Evolutionary conservation across 345 rosid genomes (phyloP).

Genomic region (Acer campestre): DNA sequence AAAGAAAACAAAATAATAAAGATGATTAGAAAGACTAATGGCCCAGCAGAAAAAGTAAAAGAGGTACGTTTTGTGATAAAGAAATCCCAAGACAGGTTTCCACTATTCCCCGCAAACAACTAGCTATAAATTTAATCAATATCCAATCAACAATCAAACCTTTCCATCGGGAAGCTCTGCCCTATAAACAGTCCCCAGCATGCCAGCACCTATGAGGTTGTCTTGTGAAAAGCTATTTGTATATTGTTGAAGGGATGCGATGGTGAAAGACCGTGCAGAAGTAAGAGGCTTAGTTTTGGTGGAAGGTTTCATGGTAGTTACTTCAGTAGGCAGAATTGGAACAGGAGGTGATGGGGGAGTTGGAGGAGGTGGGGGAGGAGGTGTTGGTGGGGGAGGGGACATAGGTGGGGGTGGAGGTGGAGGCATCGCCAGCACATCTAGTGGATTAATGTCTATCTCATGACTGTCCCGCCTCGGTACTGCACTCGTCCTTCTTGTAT

Average conservation of each 20-base stretch:
- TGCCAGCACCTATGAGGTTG: slow-evolving; percentile 83
- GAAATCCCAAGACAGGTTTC: background rate
- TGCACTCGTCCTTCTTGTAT: slow-evolving; percentile 32
- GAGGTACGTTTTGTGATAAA: background rate
- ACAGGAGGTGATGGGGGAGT: slow-evolving; percentile 58
- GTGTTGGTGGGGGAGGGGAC: slow-evolving; percentile 40
- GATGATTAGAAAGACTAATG: background rate
- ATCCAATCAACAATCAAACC: slow-evolving; percentile 43
- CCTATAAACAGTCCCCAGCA: slow-evolving; percentile 90
- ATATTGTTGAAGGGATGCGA: slow-evolving; percentile 94
- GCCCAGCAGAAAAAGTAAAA: background rate
- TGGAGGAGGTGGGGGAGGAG: slow-evolving; percentile 43
- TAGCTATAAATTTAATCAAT: background rate
- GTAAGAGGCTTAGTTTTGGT: slow-evolving; percentile 41
- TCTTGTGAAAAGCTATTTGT: slow-evolving; percentile 97
- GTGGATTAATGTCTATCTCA: slow-evolving; percentile 58
- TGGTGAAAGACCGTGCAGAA: slow-evolving; percentile 77
- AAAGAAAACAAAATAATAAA: background rate
- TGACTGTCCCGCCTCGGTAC: slow-evolving; percentile 47
- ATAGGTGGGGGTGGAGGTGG: slow-evolving; percentile 48
- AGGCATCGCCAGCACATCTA: slow-evolving; percentile 42
- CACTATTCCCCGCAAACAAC: slow-evolving; percentile 7
- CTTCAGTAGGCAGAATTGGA: slow-evolving; percentile 57
- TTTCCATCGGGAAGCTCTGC: slow-evolving; percentile 86
- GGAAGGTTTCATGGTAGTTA: slow-evolving; percentile 46